Percentiles rank a stretch among this genome's conserved stretches.
phyloP scores from a whole-genome alignment of 2,329 filamentous ascomycete species.

The Cylindrodendrum hubeiense region DNA sequence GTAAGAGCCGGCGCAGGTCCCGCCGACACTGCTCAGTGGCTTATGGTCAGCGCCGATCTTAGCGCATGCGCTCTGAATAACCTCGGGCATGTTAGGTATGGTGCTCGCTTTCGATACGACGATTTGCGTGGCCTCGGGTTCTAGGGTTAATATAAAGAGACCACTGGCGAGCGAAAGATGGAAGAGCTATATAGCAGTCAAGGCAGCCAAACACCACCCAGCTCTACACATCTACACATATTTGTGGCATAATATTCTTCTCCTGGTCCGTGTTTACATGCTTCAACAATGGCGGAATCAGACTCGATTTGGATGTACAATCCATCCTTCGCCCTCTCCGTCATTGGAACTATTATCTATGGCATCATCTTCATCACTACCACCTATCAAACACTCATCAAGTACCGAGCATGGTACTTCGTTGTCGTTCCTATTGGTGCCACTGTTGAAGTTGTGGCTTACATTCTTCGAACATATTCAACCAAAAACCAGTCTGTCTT shows the following conservation, averaged over 20 bases:
- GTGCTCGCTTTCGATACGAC: conserved; percentile 26
- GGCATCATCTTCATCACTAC: conserved; percentile 52
- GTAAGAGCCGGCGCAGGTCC: conserved; percentile 16
- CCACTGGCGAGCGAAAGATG: neutral
- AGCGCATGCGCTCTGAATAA: neutral
- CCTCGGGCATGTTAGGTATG: neutral
- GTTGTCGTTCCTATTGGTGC: conserved; percentile 56
- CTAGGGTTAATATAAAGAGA: conserved; percentile 2
- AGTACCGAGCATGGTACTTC: conserved; percentile 58
- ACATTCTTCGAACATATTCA: conserved; percentile 53
- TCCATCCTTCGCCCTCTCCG: conserved; percentile 56
- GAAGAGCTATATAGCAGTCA: neutral
- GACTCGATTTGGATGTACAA: conserved; percentile 57
- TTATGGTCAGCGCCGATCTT: neutral
- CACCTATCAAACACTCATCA: conserved; percentile 55
- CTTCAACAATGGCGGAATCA: conserved; percentile 39
- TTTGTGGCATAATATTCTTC: neutral
- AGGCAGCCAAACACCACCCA: neutral
- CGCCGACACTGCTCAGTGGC: conserved; percentile 1
- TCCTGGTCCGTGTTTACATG: neutral
- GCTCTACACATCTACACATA: no score
- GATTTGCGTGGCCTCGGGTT: conserved; percentile 2
- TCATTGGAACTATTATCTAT: conserved; percentile 57
- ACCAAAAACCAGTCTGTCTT: conserved; percentile 50
- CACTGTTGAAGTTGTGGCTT: conserved; percentile 56